phyloP scores from a whole-genome alignment of 257 asterid species.

The Leptodermis oblonga region DNA sequence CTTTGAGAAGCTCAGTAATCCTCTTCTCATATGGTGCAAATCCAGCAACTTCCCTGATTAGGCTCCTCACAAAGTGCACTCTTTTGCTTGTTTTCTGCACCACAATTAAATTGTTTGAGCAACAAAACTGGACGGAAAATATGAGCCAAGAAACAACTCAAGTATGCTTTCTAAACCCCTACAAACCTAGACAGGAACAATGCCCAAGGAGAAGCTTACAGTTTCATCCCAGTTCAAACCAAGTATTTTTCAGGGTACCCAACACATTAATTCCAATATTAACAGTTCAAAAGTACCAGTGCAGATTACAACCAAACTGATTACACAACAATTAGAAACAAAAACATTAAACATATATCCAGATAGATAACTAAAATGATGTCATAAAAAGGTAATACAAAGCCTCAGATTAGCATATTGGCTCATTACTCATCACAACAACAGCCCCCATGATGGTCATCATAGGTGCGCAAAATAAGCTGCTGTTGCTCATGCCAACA shows the following conservation, averaged over 20 bases:
- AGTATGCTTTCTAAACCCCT: neutral
- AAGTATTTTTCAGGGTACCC: neutral
- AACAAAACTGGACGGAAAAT: neutral
- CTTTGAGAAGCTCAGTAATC: conserved; percentile 71
- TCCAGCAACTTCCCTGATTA: conserved; percentile 73
- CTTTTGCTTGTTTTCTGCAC: conserved; percentile 69
- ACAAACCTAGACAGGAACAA: neutral
- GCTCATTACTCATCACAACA: conserved; percentile 14
- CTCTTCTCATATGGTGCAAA: conserved; percentile 80
- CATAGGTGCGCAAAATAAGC: conserved; percentile 11
- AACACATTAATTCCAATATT: neutral
- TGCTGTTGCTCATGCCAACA: conserved; percentile 8
- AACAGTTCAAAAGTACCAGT: neutral
- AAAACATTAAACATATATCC: neutral
- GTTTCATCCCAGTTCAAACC: neutral
- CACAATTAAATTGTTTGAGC: neutral
- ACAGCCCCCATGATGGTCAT: conserved; percentile 11
- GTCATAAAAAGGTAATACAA: neutral
- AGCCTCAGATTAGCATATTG: conserved; percentile 21
- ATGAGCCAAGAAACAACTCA: neutral
- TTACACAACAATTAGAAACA: neutral
- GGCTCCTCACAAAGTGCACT: conserved; percentile 56
- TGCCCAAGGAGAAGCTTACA: neutral
- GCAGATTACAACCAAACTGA: neutral
- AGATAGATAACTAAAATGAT: neutral